A percentile compares a stretch with the other conserved stretches of the same genome.
These are phyloP conservation scores for Coniochaeta ligniaria DNA, from an alignment of 2,329 filamentous ascomycete genomes.

Conservation along the genomic window DNA sequence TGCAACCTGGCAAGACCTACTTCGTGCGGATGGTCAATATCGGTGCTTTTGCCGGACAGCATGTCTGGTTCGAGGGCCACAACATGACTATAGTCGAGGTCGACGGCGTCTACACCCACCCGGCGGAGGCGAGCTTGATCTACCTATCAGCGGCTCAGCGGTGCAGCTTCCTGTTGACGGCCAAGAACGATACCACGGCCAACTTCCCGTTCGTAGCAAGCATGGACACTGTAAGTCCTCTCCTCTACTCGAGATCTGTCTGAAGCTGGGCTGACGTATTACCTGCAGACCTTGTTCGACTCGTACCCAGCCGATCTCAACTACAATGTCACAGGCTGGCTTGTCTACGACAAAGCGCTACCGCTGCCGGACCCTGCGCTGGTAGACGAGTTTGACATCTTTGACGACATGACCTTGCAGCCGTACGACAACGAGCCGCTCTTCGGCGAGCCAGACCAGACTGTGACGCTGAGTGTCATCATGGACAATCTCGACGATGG, in stretches of 20 bases:
- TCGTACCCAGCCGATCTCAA: conserved; percentile 59
- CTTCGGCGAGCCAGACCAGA: conserved; percentile 54
- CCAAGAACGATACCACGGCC: conserved; percentile 49
- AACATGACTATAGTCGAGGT: conserved; percentile 66
- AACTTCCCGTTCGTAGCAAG: conserved; percentile 64
- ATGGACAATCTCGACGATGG: conserved; percentile 65
- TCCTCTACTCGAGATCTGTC: not conserved
- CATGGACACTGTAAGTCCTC: conserved; percentile 54
- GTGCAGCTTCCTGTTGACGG: conserved; percentile 54
- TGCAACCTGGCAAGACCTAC: conserved; percentile 64
- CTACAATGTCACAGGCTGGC: conserved; percentile 60
- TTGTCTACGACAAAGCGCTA: conserved; percentile 46
- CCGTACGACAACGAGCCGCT: conserved; percentile 60
- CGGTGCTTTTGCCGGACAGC: conserved; percentile 62
- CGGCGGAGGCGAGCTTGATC: conserved; percentile 51
- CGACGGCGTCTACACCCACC: conserved; percentile 63
- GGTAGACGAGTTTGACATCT: conserved; percentile 53
- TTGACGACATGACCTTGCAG: conserved; percentile 67
- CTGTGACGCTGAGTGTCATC: conserved; percentile 54
- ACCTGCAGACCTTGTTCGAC: conserved; percentile 56
- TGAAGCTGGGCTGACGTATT: not conserved
- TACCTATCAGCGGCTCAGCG: conserved; percentile 65
- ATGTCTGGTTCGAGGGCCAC: conserved; percentile 60
- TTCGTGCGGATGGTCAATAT: conserved; percentile 67
- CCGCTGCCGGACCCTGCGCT: conserved; percentile 41